Evolutionary conservation across 495 filamentous ascomycete genomes (phyloP).

Genomic region (Podospora pseudopauciseta): DNA sequence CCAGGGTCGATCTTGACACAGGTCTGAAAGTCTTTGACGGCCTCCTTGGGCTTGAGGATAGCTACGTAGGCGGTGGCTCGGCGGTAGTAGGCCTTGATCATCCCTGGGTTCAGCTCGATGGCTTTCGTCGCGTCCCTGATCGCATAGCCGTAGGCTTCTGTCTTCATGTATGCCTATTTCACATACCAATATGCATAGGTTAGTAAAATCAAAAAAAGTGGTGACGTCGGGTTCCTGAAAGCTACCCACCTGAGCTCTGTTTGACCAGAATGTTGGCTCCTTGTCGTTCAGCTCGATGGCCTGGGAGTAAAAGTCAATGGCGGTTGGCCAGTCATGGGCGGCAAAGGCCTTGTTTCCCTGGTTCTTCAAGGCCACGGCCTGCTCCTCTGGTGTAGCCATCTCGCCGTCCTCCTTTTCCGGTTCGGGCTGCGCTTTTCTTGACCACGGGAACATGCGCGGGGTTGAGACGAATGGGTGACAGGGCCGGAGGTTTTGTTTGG

Average conservation of each 20-base stretch:
- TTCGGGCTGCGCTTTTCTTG: conserved; percentile 24
- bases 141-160: conserved; percentile 89
- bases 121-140: conserved; percentile 92
- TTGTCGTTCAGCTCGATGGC: conserved; percentile 83
- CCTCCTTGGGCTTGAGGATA: conserved; percentile 80
- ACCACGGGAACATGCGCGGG: conserved; percentile 10
- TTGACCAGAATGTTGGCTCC: conserved; percentile 87
- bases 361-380: conserved; percentile 80
- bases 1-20: conserved; percentile 80
- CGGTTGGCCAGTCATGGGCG: conserved; percentile 78
- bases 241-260: conserved; percentile 78
- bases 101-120: conserved; percentile 81
- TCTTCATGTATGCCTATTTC: conserved; percentile 81
- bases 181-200: no score
- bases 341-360: conserved; percentile 93
- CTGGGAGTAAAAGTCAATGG: conserved; percentile 81
- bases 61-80: conserved; percentile 87
- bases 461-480: neutral
- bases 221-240: conserved; percentile 8
- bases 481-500: neutral
- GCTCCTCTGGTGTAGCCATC: conserved; percentile 43
- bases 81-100: conserved; percentile 94
- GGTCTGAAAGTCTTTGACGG: conserved; percentile 86
- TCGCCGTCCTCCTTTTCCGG: conserved; percentile 2
- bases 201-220: neutral